Conservation (phyloP, 805 yeast species). For the Alloascoidea hylecoeti region DNA sequence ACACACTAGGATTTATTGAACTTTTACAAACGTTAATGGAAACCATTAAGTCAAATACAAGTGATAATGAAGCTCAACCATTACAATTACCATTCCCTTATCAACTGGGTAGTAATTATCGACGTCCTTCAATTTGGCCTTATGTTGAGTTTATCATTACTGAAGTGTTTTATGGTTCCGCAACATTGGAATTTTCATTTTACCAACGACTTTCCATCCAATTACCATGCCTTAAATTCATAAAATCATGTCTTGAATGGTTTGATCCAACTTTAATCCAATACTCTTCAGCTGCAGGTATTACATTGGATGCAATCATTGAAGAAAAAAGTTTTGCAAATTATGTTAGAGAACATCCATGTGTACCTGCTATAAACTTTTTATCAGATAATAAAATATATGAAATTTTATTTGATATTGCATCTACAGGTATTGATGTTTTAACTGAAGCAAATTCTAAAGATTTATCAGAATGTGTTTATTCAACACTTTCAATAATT, state of each 20-base stretch:
- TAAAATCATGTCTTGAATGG: constrained; percentile 31
- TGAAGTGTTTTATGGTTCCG: constrained; percentile 47
- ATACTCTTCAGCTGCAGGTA: constrained; percentile 35
- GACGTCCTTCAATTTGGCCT: constrained; percentile 65
- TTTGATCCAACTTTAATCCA: constrained; percentile 38
- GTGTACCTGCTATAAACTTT: constrained; percentile 46
- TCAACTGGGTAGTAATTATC: constrained; percentile 43
- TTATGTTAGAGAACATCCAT: constrained; percentile 56
- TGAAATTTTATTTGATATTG: constrained; percentile 37
- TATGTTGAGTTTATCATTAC: constrained; percentile 61
- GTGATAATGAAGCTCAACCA: constrained; percentile 22
- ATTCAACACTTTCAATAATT: constrained; percentile 28
- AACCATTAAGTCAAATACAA: constrained; percentile 15
- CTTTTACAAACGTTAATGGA: constrained; percentile 30
- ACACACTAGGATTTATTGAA: constrained; percentile 44
- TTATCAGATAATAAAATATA: constrained; percentile 48
- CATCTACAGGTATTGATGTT: constrained; percentile 46
- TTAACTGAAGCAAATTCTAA: constrained; percentile 23
- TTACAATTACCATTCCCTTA: constrained; percentile 38
- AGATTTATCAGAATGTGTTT: constrained; percentile 22
- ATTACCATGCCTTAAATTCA: constrained; percentile 32
- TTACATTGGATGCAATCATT: constrained; percentile 34
- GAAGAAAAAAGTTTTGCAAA: constrained; percentile 27
- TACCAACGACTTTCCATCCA: constrained; percentile 33
- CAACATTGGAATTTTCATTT: constrained; percentile 20